Base-by-base conservation (phyloP, 2,329 filamentous ascomycete species). In the Colletotrichum sp. region DNA sequence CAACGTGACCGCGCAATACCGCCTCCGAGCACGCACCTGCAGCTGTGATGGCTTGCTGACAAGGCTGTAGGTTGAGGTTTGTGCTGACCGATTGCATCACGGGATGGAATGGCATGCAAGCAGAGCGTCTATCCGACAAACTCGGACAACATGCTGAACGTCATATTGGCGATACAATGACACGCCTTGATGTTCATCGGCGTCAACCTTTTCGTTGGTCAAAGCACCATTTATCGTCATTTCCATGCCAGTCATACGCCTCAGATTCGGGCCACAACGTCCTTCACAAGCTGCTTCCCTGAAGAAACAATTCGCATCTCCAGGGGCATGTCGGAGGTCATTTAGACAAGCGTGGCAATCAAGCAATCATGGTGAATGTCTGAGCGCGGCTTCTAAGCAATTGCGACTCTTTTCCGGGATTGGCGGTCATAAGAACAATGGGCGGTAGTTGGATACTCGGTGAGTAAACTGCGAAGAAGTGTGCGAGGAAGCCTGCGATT, bases 31-130 rank as follows among this genome's bases (percentile, higher is more conserved):
- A 48, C 44, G 44, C 44, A 48, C 44, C 44, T 52, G 44, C 44
- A n/a, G 57, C 36, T 52, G 13, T 24, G 12, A 60, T 60, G 28
- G 32, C 62, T 48, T 52, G 48, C 34, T 34, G 28, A 13, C 67
- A 34, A 57, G 62, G 68, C 72, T 63, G 68, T 28, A 67, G 18
- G 71, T 22, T 67, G 72, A 75, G 68, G 60, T 30, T 52, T 60
- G 52, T 32, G 52, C 48, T 70, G 36, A 70, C 68, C 55, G 68
- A 52, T 48, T 13, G 26, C 48, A 71, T 48, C 68, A 72, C 36
- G 32, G 67, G 34, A 66, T 44, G 30, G 36, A 30, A 28, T 26
- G 48, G n/a, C 48, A 67, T 48, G 28, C 59, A 34, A 22, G 30
- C 71, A 34, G 66, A 63, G 59, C 32, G 30, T 26, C 15, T 36